These are phyloP conservation scores for Paramyrothecium roridum DNA, from an alignment of 2,329 filamentous ascomycete species.

Conservation along the genomic window DNA sequence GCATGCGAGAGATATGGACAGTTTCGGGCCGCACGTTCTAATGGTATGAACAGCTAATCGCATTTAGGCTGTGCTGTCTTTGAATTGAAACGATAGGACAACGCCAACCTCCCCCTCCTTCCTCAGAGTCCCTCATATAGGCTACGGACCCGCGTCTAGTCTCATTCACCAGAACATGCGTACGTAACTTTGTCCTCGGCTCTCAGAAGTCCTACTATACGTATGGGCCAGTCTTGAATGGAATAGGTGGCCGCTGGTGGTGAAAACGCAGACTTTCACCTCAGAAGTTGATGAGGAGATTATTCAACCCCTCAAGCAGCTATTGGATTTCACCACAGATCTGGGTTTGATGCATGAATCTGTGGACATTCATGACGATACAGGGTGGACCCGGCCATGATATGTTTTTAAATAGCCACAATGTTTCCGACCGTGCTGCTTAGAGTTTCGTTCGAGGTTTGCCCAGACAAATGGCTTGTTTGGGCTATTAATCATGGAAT, in stretches of 20 bases:
- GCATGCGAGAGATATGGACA: slow-evolving; percentile 70
- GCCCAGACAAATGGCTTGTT: slow-evolving; percentile 90
- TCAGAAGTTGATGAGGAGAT: slow-evolving; percentile 75
- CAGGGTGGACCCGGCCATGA: slow-evolving; percentile 32
- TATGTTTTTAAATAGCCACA: slow-evolving; percentile 5
- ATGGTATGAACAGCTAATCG: slow-evolving; percentile 39
- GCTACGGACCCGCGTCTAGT: slow-evolving; percentile 56
- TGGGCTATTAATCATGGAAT: slow-evolving; percentile 74
- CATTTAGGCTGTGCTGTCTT: background rate
- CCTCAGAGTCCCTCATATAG: slow-evolving; percentile 58
- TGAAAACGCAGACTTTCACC: slow-evolving; percentile 77
- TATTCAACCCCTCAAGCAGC: slow-evolving; percentile 52
- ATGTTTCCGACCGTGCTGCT: background rate
- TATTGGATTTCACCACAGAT: slow-evolving; percentile 68
- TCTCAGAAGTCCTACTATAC: slow-evolving; percentile 72
- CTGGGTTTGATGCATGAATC: slow-evolving; percentile 76
- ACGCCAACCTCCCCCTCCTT: slow-evolving; percentile 62
- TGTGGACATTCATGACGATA: slow-evolving; percentile 28
- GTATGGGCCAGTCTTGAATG: slow-evolving; percentile 48
- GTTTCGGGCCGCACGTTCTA: slow-evolving; percentile 57
- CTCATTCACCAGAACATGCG: slow-evolving; percentile 70
- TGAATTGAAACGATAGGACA: slow-evolving; percentile 36
- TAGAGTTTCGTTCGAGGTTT: slow-evolving; percentile 56
- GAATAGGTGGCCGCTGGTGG: slow-evolving; percentile 78
- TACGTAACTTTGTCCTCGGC: slow-evolving; percentile 69